A percentile compares a stretch with the other conserved stretches of the same genome.
phyloP scores from a whole-genome alignment of 805 yeast genomes.

The Hemisphaericaspora nanyangensis region DNA sequence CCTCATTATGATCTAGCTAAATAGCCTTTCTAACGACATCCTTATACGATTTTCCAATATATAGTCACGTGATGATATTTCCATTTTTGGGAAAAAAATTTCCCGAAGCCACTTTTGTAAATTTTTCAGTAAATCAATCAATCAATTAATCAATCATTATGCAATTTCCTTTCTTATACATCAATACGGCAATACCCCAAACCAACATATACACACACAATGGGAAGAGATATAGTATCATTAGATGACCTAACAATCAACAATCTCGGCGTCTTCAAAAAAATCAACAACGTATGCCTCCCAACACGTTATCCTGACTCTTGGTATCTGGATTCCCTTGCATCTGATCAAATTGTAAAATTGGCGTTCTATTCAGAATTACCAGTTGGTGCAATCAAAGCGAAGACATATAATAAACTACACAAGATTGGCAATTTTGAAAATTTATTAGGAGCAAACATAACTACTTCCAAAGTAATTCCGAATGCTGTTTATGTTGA shows the following conservation, averaged over 20 bases:
- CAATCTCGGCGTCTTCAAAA: conserved; percentile 56
- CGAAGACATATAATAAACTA: conserved; percentile 45
- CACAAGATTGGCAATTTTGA: conserved; percentile 14
- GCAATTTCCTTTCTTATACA: too few relatives aligned
- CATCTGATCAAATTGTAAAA: conserved; percentile 48
- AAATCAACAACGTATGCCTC: conserved; percentile 50
- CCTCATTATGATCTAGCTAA: too few relatives aligned
- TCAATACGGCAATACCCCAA: too few relatives aligned
- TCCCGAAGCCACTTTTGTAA: too few relatives aligned
- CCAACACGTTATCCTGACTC: conserved; percentile 48
- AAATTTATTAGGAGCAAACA: conserved; percentile 21
- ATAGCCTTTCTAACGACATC: too few relatives aligned
- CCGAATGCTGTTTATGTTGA: conserved; percentile 63
- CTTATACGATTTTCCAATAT: too few relatives aligned
- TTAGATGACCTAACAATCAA: conserved; percentile 58
- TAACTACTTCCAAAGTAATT: conserved; percentile 19
- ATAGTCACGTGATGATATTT: too few relatives aligned
- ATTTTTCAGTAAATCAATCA: too few relatives aligned
- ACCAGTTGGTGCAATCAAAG: conserved; percentile 76
- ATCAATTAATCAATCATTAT: too few relatives aligned
- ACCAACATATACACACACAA: too few relatives aligned
- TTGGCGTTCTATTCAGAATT: conserved; percentile 68
- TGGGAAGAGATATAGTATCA: conserved; percentile 41
- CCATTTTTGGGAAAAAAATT: too few relatives aligned
- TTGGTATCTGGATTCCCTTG: conserved; percentile 48